phyloP scores from a whole-genome alignment of 2,329 filamentous ascomycete genomes.

The Pseudogymnoascus sp. region DNA sequence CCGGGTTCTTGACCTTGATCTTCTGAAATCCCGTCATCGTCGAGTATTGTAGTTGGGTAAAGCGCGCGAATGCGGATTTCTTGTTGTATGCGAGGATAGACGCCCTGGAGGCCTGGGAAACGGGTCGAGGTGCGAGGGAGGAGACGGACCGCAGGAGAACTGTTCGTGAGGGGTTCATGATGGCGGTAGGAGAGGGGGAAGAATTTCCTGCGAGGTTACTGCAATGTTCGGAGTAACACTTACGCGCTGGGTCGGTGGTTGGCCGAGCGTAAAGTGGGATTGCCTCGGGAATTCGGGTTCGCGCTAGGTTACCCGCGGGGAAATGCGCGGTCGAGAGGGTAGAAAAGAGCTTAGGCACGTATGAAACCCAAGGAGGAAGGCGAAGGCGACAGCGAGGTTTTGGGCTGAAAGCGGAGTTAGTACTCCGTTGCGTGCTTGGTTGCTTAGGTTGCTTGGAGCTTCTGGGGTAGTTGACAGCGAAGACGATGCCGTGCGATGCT shows the following conservation, averaged over 20 bases:
- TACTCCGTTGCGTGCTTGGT: background rate
- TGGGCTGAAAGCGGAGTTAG: background rate
- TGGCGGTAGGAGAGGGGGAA: conserved; percentile 9
- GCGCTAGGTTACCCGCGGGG: conserved; percentile 2
- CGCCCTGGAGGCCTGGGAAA: conserved; percentile 11
- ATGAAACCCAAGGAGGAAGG: conserved; percentile 2
- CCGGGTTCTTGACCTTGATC: conserved; percentile 99
- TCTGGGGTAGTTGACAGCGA: background rate
- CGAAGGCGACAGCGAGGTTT: background rate
- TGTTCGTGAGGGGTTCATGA: conserved; percentile 15
- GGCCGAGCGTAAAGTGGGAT: background rate
- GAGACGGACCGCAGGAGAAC: conserved; percentile 11
- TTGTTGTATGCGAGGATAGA: conserved; percentile 1
- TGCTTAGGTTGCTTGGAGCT: too few relatives aligned
- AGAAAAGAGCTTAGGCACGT: background rate
- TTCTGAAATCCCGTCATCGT: conserved; percentile 58
- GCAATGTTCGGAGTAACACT: background rate
- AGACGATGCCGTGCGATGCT: background rate
- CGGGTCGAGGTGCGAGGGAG: background rate
- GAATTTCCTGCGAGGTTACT: background rate
- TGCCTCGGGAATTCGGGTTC: conserved; percentile 1
- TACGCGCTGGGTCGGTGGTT: conserved; percentile 1
- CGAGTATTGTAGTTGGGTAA: conserved; percentile 29
- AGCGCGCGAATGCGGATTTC: conserved; percentile 5
- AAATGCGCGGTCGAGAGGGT: background rate